Evolutionary conservation across 306 rosid species (phyloP), one percentile per base, ranked within the genome.

Genomic region (Herpetospermum pedunculosum): DNA sequence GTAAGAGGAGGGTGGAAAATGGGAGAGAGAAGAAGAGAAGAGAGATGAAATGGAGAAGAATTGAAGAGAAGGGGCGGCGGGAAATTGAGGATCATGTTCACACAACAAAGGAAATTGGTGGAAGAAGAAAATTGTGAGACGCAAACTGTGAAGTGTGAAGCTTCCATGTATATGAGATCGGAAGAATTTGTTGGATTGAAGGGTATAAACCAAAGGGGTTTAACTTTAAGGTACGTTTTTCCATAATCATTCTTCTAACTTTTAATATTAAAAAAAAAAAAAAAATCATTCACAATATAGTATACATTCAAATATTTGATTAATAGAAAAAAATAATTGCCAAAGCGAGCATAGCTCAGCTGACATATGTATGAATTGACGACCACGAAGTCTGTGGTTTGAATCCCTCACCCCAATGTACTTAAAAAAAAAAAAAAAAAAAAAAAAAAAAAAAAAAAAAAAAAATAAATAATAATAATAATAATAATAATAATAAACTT

Each of bases 21-120:
- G 32, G 16, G 32, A 64, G 44, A 65, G 34, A 35, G 35, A 26
- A 28, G 21, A 58, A 28, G 9, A 0, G 21, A 52, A 52, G 23
- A 40, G 46, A n/a, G 23, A 52, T 11, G 62, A 55, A 55, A 53
- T 23, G 60, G 11, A 7, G 2, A 6, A 1, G 67, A 41, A 67
- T 23, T 41, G 73, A 67, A 25, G 53, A 67, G 73, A 41, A 4
- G 47, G 46, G 70, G 70, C 70, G 47, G 70, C 47, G 21, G 70
- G 47, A 63, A 63, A 34, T n/a, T 8, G 26, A n/a, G 49, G 48
- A 8, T 11, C 72, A 40, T 40, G 50, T 65, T 65, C 72, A 35
- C n/a, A 58, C 29, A 11, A n/a, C 23, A 2, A 5, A 1, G 14
- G 5, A 3, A 2, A 8, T n/a, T n/a, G 15, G 14, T 54, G 32